phyloP scores from a whole-genome alignment of 2,329 filamentous ascomycete species.

The Colletotrichum cuscutae region DNA sequence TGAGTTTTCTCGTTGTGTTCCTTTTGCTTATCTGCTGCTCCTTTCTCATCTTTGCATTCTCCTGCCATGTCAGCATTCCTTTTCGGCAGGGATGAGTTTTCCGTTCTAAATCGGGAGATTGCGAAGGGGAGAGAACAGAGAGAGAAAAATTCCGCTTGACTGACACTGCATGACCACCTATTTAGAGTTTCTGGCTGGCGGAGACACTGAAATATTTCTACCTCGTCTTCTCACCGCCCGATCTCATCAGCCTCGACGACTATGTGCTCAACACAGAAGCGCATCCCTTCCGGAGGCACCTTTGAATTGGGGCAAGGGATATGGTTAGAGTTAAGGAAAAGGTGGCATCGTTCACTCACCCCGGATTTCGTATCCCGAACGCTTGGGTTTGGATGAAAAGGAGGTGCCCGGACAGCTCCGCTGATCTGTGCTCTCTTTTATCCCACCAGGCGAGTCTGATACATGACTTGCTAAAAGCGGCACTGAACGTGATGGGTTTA shows the following conservation, averaged over 20 bases:
- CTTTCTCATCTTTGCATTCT: not conserved
- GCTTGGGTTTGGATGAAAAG: not conserved
- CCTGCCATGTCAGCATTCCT: not conserved
- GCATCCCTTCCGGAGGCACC: slow-evolving; percentile 50
- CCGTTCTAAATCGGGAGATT: slow-evolving; percentile 24
- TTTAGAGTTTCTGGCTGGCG: slow-evolving; percentile 76
- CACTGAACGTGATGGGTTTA: not conserved
- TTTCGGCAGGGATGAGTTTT: not conserved
- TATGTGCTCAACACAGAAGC: slow-evolving; percentile 71
- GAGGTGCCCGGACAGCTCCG: not conserved
- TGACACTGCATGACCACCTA: not conserved
- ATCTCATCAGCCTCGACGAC: slow-evolving; percentile 72
- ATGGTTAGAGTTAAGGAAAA: no score
- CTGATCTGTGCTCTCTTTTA: not conserved
- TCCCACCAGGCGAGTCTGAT: not conserved
- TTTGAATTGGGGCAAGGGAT: not conserved
- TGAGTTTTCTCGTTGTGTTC: not conserved
- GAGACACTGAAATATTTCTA: slow-evolving; percentile 84
- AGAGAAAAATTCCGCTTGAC: not conserved
- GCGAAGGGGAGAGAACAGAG: not conserved
- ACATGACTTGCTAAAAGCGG: not conserved
- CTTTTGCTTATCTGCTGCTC: not conserved
- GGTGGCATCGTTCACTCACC: not conserved
- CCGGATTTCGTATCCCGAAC: not conserved
- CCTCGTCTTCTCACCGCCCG: slow-evolving; percentile 73